Evolutionary conservation across 768 basidiomycete genomes (phyloP).

Genomic region (Serendipita sp.): DNA sequence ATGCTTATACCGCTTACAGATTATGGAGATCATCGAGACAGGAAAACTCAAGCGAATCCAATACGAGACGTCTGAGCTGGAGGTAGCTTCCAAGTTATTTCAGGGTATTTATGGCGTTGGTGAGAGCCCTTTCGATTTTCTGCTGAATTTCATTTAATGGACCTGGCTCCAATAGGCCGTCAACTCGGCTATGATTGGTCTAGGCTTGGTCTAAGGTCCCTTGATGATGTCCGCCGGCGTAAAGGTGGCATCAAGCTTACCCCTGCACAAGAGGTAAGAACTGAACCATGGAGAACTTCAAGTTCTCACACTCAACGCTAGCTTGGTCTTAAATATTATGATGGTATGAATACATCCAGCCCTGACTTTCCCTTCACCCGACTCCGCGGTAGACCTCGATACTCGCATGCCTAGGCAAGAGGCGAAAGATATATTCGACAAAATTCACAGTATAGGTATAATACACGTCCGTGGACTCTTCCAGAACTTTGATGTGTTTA

Average conservation of each 20-base stretch:
- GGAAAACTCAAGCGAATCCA: conserved; percentile 52
- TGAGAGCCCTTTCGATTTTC: conserved; percentile 17
- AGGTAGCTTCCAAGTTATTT: conserved; percentile 40
- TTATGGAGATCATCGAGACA: conserved; percentile 64
- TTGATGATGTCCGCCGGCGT: conserved; percentile 50
- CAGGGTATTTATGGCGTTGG: conserved; percentile 80
- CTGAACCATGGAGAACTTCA: background rate
- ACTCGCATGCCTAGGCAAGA: conserved; percentile 71
- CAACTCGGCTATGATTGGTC: conserved; percentile 59
- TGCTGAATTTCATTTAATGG: no score
- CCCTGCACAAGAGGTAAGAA: conserved; percentile 30
- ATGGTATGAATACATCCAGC: conserved; percentile 28
- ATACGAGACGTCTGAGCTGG: conserved; percentile 50
- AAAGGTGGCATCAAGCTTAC: conserved; percentile 47
- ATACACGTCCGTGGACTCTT: background rate
- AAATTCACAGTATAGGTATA: conserved; percentile 54
- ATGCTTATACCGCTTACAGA: conserved; percentile 25
- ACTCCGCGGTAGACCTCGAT: conserved; percentile 46
- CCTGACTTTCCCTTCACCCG: background rate
- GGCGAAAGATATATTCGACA: conserved; percentile 51
- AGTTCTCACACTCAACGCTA: background rate
- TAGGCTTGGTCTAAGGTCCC: conserved; percentile 52
- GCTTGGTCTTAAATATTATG: conserved; percentile 53
- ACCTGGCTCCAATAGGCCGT: conserved; percentile 28
- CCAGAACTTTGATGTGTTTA: background rate